Evolutionary conservation across 192 early-diverging fungal genomes (phyloP).

Genomic region (Glomus cerebriforme): DNA sequence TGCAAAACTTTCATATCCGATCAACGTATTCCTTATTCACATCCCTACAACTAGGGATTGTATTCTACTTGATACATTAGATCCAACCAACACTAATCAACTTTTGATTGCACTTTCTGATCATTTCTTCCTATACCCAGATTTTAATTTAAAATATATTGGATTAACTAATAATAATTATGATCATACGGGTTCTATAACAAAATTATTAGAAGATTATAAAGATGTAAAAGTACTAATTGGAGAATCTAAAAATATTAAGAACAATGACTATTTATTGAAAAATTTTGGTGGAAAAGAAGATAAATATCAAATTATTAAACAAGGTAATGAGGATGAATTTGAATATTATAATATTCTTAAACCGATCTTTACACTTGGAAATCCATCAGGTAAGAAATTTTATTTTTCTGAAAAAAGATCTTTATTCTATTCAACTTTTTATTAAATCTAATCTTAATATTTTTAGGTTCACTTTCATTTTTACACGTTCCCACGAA

Average conservation of each 20-base stretch:
- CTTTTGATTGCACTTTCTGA: not conserved
- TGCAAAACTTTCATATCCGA: not conserved
- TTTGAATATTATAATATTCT: not conserved
- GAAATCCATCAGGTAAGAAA: not conserved
- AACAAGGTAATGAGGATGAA: not conserved
- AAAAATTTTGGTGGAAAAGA: not conserved
- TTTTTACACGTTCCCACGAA: not conserved
- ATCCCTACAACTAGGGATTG: not conserved
- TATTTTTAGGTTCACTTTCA: not conserved
- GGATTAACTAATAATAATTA: not conserved
- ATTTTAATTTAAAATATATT: not conserved
- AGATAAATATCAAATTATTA: not conserved
- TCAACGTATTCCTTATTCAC: not conserved
- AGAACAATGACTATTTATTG: not conserved
- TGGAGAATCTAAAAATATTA: not conserved
- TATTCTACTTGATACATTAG: not conserved
- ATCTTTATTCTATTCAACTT: too few relatives aligned
- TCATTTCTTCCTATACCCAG: not conserved
- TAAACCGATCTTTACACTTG: not conserved
- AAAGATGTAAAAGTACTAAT: not conserved
- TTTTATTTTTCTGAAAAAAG: not conserved
- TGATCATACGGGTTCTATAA: not conserved
- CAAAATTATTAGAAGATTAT: not conserved
- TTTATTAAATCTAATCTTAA: not conserved
- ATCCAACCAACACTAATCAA: not conserved